Evolutionary conservation across 768 basidiomycete species (phyloP).

Genomic region (Exidia glandulosa): DNA sequence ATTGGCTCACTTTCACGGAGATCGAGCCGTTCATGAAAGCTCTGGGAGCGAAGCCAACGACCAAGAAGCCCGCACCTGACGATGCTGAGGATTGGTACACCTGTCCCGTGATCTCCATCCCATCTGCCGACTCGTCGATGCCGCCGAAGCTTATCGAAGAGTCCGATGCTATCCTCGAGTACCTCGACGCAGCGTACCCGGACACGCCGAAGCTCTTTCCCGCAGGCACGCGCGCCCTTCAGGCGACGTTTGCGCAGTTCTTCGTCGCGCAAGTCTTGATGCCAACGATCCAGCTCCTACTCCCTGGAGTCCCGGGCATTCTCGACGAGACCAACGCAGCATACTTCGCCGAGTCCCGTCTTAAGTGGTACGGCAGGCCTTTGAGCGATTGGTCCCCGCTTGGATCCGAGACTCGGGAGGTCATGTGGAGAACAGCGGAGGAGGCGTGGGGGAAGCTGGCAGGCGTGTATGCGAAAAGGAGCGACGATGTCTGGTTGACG

Average conservation of each 20-base stretch:
- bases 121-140: neutral
- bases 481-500: neutral
- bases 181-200: neutral
- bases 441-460: neutral
- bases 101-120: neutral
- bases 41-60: neutral
- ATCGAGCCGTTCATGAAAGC: neutral
- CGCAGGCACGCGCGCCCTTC: neutral
- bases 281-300: neutral
- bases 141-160: neutral
- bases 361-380: neutral
- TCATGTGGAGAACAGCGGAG: neutral
- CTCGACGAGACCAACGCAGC: neutral
- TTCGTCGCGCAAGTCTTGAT: neutral
- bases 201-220: neutral
- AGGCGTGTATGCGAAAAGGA: neutral
- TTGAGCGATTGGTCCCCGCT: neutral
- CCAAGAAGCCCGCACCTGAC: neutral
- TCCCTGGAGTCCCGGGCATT: neutral
- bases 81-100: neutral
- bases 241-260: neutral
- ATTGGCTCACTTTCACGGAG: neutral
- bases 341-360: neutral
- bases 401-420: neutral
- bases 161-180: neutral